A percentile compares a stretch with the other conserved stretches of the same genome.
Conservation (phyloP, 805 yeast species). For the Candida dajiaensis region DNA sequence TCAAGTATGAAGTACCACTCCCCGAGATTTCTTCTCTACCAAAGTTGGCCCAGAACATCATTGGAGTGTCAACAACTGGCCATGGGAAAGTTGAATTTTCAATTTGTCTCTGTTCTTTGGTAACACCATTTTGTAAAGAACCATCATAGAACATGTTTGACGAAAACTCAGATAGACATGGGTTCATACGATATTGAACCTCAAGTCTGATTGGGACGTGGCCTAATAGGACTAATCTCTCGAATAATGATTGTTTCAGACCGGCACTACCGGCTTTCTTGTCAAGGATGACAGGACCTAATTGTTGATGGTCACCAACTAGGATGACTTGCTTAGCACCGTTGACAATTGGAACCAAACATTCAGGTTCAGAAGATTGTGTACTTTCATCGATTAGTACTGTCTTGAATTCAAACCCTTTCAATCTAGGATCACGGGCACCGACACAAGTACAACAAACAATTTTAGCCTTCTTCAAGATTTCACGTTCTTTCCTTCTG, state of each 20-base stretch:
- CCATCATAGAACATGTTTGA: slow-evolving; percentile 93
- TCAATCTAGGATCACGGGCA: slow-evolving; percentile 72
- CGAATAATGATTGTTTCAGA: slow-evolving; percentile 78
- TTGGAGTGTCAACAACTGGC: slow-evolving; percentile 81
- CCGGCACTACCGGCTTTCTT: slow-evolving; percentile 84
- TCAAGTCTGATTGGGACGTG: slow-evolving; percentile 81
- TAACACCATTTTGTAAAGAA: slow-evolving; percentile 84
- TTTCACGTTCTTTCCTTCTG: slow-evolving; percentile 41
- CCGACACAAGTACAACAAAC: slow-evolving; percentile 91
- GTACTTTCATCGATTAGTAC: slow-evolving; percentile 91
- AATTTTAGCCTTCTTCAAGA: slow-evolving; percentile 60
- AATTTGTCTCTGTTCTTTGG: slow-evolving; percentile 61
- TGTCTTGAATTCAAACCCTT: slow-evolving; percentile 53
- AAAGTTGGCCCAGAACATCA: slow-evolving; percentile 92
- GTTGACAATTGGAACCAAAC: slow-evolving; percentile 79
- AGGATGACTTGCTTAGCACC: slow-evolving; percentile 86
- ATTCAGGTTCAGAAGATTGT: slow-evolving; percentile 91
- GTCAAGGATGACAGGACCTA: slow-evolving; percentile 86
- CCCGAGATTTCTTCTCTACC: slow-evolving; percentile 87
- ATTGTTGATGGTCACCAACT: slow-evolving; percentile 94
- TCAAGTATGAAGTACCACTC: slow-evolving; percentile 75
- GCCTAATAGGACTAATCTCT: slow-evolving; percentile 75
- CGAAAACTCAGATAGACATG: slow-evolving; percentile 79
- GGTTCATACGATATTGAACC: slow-evolving; percentile 95
- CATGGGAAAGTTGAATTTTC: slow-evolving; percentile 70